These are phyloP conservation scores for Talaromyces sp. DNA, from an alignment of 2,329 filamentous ascomycete genomes.

Conservation along the genomic window DNA sequence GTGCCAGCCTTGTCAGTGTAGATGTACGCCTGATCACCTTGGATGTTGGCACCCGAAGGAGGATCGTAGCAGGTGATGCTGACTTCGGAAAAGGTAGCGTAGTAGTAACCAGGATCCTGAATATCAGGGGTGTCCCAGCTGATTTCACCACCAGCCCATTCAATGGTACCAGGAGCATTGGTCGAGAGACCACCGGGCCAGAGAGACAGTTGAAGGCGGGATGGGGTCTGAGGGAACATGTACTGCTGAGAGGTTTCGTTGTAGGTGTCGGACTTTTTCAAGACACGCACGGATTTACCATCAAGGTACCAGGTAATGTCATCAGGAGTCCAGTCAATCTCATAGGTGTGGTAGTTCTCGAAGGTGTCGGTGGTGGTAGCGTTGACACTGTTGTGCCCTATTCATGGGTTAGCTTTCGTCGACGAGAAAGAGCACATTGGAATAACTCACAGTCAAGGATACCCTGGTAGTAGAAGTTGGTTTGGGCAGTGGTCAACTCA, in stretches of 20 bases:
- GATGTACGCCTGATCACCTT: slow-evolving; percentile 63
- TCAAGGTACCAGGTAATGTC: slow-evolving; percentile 81
- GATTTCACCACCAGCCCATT: slow-evolving; percentile 87
- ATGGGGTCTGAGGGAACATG: slow-evolving; percentile 83
- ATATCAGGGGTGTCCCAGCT: slow-evolving; percentile 82
- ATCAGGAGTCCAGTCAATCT: slow-evolving; percentile 88
- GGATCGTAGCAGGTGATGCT: slow-evolving; percentile 83
- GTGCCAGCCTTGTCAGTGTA: slow-evolving; percentile 61
- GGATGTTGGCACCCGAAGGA: slow-evolving; percentile 60
- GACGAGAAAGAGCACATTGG: background rate
- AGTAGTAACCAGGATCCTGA: slow-evolving; percentile 81
- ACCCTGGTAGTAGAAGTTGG: slow-evolving; percentile 96
- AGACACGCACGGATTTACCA: slow-evolving; percentile 66
- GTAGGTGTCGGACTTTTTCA: slow-evolving; percentile 75
- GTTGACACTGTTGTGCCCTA: slow-evolving; percentile 71
- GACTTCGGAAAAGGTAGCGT: slow-evolving; percentile 69
- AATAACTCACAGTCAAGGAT: slow-evolving; percentile 73
- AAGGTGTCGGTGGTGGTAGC: slow-evolving; percentile 65
- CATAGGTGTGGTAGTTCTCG: slow-evolving; percentile 77
- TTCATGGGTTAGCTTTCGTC: slow-evolving; percentile 3
- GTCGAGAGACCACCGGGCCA: slow-evolving; percentile 82
- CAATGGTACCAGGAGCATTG: slow-evolving; percentile 78
- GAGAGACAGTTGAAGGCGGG: slow-evolving; percentile 86
- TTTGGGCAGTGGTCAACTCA: slow-evolving; percentile 72
- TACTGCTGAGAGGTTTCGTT: slow-evolving; percentile 77